Evolutionary conservation across 2,329 filamentous ascomycete species (phyloP).

Genomic region (Colletotrichum sublineola): DNA sequence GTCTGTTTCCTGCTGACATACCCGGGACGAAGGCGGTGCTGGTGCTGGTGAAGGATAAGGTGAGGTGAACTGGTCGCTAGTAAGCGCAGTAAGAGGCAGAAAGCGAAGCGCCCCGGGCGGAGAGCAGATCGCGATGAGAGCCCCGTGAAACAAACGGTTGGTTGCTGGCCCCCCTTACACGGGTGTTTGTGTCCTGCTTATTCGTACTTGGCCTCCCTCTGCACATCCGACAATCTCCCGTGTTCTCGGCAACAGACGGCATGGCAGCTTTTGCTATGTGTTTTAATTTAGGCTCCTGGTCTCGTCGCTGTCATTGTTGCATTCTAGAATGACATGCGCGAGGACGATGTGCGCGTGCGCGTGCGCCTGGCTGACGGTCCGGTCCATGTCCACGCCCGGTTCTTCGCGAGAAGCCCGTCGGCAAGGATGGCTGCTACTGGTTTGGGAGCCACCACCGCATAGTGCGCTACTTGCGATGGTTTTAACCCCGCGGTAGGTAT

Average conservation of each 20-base stretch:
- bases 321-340: background rate
- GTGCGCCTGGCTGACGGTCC: background rate
- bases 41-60: background rate
- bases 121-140: background rate
- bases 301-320: background rate
- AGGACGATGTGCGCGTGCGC: background rate
- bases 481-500: constrained; percentile 21
- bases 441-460: background rate
- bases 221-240: background rate
- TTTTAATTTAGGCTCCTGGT: background rate
- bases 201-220: background rate
- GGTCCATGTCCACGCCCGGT: background rate
- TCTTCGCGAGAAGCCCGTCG: background rate
- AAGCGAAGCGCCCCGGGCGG: background rate
- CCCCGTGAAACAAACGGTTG: background rate
- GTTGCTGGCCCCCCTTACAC: background rate
- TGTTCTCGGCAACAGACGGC: background rate
- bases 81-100: background rate
- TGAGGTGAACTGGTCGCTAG: background rate
- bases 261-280: background rate
- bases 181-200: background rate
- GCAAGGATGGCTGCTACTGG: background rate
- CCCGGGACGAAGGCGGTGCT: no score
- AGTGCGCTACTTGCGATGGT: background rate
- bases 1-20: background rate